Percentiles rank a stretch among this genome's conserved stretches.
These are phyloP conservation scores for Aspergillus fischeri DNA, from an alignment of 2,329 filamentous ascomycete genomes.

Conservation along the genomic window DNA sequence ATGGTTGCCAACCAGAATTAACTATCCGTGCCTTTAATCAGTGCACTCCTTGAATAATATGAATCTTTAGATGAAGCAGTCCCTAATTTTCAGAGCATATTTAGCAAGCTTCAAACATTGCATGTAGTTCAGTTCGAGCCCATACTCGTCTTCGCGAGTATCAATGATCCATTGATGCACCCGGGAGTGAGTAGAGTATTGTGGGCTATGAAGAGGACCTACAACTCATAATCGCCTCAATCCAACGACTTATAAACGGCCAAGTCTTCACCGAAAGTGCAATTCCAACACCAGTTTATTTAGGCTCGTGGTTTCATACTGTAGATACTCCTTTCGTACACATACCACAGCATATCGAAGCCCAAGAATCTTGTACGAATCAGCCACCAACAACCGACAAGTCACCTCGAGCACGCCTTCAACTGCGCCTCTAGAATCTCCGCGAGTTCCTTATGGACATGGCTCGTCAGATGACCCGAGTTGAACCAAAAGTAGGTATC, in stretches of 20 bases:
- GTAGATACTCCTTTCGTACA: no score
- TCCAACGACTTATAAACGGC: not conserved
- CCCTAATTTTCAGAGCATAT: no score
- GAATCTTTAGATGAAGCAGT: no score
- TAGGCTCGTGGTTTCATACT: no score
- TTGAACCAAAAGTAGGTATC: constrained; percentile 49
- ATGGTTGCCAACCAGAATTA: no score
- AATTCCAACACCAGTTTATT: no score
- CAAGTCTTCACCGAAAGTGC: no score
- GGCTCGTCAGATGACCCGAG: constrained; percentile 44
- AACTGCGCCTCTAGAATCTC: constrained; percentile 16
- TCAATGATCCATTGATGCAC: not conserved
- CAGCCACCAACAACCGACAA: not conserved
- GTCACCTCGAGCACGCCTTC: constrained; percentile 5
- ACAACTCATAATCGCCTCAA: not conserved
- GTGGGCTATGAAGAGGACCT: not conserved
- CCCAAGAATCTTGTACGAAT: not conserved
- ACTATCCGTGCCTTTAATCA: no score
- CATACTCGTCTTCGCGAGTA: not conserved
- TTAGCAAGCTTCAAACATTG: no score
- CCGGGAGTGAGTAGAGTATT: not conserved
- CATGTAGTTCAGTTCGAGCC: not conserved
- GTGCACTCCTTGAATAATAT: no score
- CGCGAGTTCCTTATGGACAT: constrained; percentile 39
- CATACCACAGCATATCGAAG: no score